Base-by-base conservation (phyloP, 768 basidiomycete species). In the Leccinum uliginosum region DNA sequence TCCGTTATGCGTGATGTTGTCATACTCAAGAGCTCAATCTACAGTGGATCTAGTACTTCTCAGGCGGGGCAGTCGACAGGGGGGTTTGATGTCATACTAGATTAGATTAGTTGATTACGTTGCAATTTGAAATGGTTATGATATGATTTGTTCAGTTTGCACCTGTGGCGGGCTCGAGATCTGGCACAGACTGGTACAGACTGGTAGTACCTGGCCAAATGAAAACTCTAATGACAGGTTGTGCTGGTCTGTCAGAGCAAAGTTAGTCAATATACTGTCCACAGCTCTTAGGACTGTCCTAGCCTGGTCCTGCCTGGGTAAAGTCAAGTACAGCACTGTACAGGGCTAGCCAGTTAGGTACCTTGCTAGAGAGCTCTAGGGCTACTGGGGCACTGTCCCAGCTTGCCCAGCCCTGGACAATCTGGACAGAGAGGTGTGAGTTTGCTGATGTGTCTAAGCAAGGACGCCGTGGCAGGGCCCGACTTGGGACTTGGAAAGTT, bases 401-500 rank as follows among this genome's bases (percentile, higher is more conserved):
- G 10, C 9, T 23, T 45, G 19, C 9, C 21, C 44, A 45, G 19
- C 44, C 44, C 21, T 23, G 29, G 34, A 38, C 50, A 51, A 29
- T 6, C 50, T 51, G 50, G 50, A 51, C 50, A 38, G 50, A 24
- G 23, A 11, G 8, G 24, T 14, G 34, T 51, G 35, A 26, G 34
- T 51, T 51, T 51, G 35, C 60, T 65, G 55, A 68, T 17, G 12
- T 23, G 46, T 56, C 17, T 21, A 35, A 75, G 75, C 68, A 70
- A 66, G 63, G 78, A 80, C 44, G 68, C 64, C 59, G 9, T 64
- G 53, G 70, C 69, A 19, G 78, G 70, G 2, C 69, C 74, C 19
- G 83, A 81, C 3, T 64, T 80, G 57, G 87, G 87, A 15, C 71
- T 98, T 17, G 85, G 77, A 34, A 88, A 83, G 66, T 73, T 95